These are phyloP conservation scores for Diaporthe vexans DNA, from an alignment of 2,329 filamentous ascomycete species.

Conservation along the genomic window DNA sequence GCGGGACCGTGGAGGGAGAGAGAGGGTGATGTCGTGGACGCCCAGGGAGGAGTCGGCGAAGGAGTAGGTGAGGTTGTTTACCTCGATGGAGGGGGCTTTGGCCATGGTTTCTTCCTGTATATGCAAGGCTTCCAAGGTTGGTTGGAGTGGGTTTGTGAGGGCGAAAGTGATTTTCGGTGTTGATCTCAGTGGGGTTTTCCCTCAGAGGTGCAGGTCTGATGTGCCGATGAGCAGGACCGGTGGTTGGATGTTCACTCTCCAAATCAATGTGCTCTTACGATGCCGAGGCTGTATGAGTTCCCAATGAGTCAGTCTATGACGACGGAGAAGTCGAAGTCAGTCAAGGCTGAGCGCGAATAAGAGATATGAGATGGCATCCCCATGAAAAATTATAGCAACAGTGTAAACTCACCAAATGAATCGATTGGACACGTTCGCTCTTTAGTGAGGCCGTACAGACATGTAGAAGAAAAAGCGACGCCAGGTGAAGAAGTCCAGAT, in stretches of 20 bases:
- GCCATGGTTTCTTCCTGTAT: constrained; percentile 45
- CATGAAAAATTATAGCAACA: neutral
- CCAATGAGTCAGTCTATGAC: constrained; percentile 32
- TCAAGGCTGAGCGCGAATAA: neutral
- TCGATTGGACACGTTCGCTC: neutral
- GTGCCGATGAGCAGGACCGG: neutral
- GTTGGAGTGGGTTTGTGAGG: constrained; percentile 33
- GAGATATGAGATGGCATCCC: neutral
- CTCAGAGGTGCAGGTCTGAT: neutral
- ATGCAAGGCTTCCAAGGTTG: neutral
- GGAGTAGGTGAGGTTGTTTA: constrained; percentile 84
- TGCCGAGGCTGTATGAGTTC: neutral
- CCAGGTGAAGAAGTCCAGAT: neutral
- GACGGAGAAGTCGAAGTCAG: neutral
- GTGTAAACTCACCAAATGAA: neutral
- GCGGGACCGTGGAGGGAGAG: constrained; percentile 85
- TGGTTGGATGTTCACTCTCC: neutral
- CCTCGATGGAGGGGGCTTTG: constrained; percentile 74
- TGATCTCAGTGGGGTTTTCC: neutral
- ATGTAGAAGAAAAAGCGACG: neutral
- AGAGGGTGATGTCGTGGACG: constrained; percentile 78
- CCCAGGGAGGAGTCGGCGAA: constrained; percentile 91
- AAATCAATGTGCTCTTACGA: neutral
- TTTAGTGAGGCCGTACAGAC: neutral
- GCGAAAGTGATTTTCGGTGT: neutral